A percentile compares a stretch with the other conserved stretches of the same genome.
Conservation (phyloP, 306 rosid genomes). For the Rosa chinensis region DNA sequence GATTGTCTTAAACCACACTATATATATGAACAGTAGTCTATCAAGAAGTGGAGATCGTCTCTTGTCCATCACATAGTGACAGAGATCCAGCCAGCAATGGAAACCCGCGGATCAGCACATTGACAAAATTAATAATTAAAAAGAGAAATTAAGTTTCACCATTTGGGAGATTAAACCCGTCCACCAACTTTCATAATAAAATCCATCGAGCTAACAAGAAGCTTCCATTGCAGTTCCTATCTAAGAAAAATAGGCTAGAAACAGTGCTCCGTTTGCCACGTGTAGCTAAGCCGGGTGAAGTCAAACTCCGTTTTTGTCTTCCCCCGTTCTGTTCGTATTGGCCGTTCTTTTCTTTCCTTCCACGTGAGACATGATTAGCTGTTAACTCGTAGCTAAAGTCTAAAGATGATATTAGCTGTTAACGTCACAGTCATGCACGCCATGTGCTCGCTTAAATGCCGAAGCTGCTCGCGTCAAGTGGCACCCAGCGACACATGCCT, state of each 20-base stretch:
- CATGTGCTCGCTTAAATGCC: constrained; percentile 9
- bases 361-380: not conserved
- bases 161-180: not conserved
- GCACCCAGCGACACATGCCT: constrained; percentile 16
- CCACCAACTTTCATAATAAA: not conserved
- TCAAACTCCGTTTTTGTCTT: not conserved
- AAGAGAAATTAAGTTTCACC: too few species aligned
- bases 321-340: not conserved
- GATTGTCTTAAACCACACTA: too few species aligned
- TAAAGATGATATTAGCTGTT: not conserved
- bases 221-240: not conserved
- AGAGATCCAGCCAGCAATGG: too few species aligned
- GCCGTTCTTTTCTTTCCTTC: not conserved
- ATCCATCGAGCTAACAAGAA: not conserved
- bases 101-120: too few species aligned
- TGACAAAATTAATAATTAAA: too few species aligned
- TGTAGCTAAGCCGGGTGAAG: not conserved
- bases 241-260: not conserved
- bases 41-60: too few species aligned
- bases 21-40: too few species aligned
- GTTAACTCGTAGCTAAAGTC: not conserved
- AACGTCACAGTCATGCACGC: constrained; percentile 1
- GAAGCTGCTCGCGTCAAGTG: not conserved
- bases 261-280: not conserved
- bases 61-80: too few species aligned